Conservation (phyloP, 2,329 filamentous ascomycete genomes). For the Akanthomyces uredinophilus region DNA sequence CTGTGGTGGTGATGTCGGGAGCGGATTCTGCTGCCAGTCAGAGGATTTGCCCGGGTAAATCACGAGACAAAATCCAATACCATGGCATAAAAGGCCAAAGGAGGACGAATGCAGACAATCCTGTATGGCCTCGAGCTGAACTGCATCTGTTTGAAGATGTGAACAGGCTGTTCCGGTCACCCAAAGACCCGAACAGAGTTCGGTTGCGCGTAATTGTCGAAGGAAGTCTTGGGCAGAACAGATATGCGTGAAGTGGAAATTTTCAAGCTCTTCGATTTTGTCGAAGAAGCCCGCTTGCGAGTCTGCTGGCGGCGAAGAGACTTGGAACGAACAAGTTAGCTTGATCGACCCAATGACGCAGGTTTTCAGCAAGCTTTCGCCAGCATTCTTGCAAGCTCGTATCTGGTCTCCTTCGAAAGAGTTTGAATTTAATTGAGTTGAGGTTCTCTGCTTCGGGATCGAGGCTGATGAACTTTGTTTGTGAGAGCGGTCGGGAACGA, state of each 20-base stretch:
- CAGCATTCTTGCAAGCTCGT: background rate
- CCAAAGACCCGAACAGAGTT: constrained; percentile 21
- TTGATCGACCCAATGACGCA: constrained; percentile 1
- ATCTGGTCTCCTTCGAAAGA: background rate
- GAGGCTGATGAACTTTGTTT: background rate
- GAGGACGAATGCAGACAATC: constrained; percentile 31
- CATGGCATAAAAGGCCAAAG: constrained; percentile 32
- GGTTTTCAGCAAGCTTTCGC: background rate
- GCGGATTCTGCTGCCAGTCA: constrained; percentile 25
- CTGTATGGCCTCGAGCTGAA: constrained; percentile 25
- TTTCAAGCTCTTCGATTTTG: constrained; percentile 22
- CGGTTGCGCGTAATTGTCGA: constrained; percentile 15
- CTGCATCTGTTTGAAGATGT: constrained; percentile 14
- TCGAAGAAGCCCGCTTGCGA: background rate
- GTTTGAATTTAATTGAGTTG: background rate
- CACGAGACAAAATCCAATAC: constrained; percentile 32
- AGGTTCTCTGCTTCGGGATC: background rate
- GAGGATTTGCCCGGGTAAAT: constrained; percentile 34
- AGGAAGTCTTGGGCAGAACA: constrained; percentile 30
- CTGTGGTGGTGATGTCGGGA: constrained; percentile 1
- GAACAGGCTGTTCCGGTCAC: constrained; percentile 12
- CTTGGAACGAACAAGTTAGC: background rate
- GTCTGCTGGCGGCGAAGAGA: background rate
- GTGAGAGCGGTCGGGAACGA: background rate
- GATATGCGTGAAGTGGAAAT: constrained; percentile 30